A percentile compares a stretch with the other conserved stretches of the same genome.
phyloP scores from a whole-genome alignment of 148 eudicot species.

The Pharnaceum exiguum region DNA sequence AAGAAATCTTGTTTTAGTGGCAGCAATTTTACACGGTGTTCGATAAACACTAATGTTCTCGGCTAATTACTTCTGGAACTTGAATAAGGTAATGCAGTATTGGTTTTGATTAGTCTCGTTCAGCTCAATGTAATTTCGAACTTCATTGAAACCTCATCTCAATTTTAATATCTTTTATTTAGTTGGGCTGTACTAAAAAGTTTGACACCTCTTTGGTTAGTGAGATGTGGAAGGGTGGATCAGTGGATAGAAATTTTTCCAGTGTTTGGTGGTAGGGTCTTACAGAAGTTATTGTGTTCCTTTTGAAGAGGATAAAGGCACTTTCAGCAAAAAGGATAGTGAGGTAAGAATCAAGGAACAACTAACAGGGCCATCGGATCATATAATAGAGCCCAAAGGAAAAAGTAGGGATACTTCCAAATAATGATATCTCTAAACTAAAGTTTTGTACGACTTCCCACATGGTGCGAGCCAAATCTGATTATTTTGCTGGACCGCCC shows the following conservation, averaged over 20 bases:
- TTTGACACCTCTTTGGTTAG: too few species aligned
- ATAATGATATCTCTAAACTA: background rate
- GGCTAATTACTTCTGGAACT: too few species aligned
- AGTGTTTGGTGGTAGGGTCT: constrained; percentile 1
- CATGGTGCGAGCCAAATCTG: background rate
- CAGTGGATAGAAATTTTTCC: background rate
- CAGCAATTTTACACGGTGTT: too few species aligned
- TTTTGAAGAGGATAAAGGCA: background rate
- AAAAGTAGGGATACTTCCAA: constrained; percentile 9
- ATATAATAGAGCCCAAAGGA: background rate
- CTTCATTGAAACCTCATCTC: too few species aligned
- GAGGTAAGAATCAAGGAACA: constrained; percentile 1
- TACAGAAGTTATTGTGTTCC: background rate
- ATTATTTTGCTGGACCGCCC: background rate
- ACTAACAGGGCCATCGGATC: background rate
- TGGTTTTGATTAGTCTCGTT: too few species aligned
- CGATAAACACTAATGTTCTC: too few species aligned
- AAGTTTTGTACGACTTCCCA: background rate
- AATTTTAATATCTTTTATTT: too few species aligned
- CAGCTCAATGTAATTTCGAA: too few species aligned
- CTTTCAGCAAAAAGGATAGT: background rate
- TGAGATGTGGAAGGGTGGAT: background rate
- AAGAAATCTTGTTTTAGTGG: too few species aligned
- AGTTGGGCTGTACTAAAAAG: too few species aligned
- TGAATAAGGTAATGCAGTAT: too few species aligned